Evolutionary conservation across 2,329 filamentous ascomycete species (phyloP), one percentile per base, ranked within the genome.

Genomic region (Alternaria arborescens): DNA sequence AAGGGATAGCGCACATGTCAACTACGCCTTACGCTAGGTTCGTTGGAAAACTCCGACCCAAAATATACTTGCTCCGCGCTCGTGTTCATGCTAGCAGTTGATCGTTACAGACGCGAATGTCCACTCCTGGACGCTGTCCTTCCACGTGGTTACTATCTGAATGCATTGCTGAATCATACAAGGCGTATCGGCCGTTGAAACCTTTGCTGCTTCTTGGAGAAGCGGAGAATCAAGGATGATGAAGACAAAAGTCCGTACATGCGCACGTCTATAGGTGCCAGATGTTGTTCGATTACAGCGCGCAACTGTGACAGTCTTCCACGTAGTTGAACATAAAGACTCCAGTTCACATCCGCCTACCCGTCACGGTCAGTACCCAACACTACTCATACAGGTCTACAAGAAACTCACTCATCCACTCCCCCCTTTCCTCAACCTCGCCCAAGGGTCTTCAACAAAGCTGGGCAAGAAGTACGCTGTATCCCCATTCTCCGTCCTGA

Each of bases 361-460:
- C 28, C 7, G 4, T 30, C 10, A 10, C 11, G 11, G 16, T 38
- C 34, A 38, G 34, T 38, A 38, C 36, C 6, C n/a, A 40, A 20
- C 8, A 10, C n/a, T n/a, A 4, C 36, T 18, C 10, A 8, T n/a
- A 8, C n/a, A 40, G n/a, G 11, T 20, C 8, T 1, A 10, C 4
- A 10, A 40, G n/a, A 20, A 11, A 18, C 36, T 40, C n/a, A 40
- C 36, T 40, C 36, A 40, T 60, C 22, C 11, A 11, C 52, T 52
- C 1, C 18, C 38, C 20, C 34, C 40, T 12, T 58, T 56, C 2
- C 26, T 44, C 4, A 72, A 41, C 26, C 43, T 71, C 57, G 65
- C 85, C 91, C 91, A 94, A 0, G 91, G 91, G 73, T 94, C 92
- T 73, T 89, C 84, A 68, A 92, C 87, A 62, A 89, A 91, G 59